These are phyloP conservation scores for Sesbania bispinosa DNA, from an alignment of 306 rosid species.

Conservation along the genomic window DNA sequence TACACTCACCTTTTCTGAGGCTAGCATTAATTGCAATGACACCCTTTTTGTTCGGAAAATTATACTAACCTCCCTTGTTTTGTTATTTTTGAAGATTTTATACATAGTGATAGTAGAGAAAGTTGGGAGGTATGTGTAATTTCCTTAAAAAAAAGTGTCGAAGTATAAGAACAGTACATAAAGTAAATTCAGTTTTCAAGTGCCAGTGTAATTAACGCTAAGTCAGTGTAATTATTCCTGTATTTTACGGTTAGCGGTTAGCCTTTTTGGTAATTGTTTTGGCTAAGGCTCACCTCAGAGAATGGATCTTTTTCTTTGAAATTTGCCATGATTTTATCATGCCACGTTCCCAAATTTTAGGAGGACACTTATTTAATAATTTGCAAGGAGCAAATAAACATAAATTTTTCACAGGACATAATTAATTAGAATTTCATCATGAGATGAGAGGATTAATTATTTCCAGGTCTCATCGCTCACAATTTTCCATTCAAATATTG, in stretches of 20 bases:
- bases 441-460: too few species aligned
- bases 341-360: too few species aligned
- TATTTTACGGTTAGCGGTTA: background rate
- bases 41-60: background rate
- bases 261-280: background rate
- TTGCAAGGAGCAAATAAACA: too few species aligned
- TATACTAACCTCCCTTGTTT: background rate
- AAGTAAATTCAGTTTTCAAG: background rate
- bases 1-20: background rate
- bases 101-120: background rate
- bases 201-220: too few species aligned
- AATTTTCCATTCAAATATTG: background rate
- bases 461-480: background rate
- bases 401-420: too few species aligned
- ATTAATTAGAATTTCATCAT: too few species aligned
- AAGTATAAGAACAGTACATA: background rate
- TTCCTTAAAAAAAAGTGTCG: background rate
- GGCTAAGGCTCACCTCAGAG: too few species aligned
- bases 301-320: too few species aligned
- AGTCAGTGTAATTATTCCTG: background rate
- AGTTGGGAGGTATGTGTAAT: background rate
- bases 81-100: background rate
- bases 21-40: background rate
- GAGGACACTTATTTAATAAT: too few species aligned
- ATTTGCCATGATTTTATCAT: too few species aligned